Percentiles rank a stretch among this genome's conserved stretches.
These are phyloP conservation scores for Boletus coccyginus DNA, from an alignment of 768 basidiomycete genomes.

Conservation along the genomic window DNA sequence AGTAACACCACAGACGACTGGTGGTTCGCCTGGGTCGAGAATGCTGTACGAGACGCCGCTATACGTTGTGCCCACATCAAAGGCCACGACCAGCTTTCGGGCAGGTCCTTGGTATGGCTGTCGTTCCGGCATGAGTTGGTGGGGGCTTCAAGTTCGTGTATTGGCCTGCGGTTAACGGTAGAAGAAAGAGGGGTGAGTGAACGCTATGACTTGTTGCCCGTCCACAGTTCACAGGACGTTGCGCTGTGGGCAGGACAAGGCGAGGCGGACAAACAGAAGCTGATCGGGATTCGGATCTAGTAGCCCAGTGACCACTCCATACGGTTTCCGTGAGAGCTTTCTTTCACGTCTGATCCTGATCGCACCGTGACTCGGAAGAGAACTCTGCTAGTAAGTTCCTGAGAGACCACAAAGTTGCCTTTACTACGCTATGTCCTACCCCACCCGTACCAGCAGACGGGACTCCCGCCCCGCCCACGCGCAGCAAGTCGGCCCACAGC, in stretches of 20 bases:
- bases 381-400: neutral
- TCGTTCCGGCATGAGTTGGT: conserved; percentile 34
- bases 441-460: too few relatives aligned
- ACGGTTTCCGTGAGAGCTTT: conserved; percentile 2
- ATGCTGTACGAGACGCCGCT: conserved; percentile 47
- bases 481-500: too few relatives aligned
- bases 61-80: conserved; percentile 53
- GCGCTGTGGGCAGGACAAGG: conserved; percentile 10
- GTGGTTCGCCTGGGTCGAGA: conserved; percentile 30
- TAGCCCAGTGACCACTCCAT: too few relatives aligned
- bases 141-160: too few relatives aligned
- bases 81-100: conserved; percentile 46
- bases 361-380: too few relatives aligned
- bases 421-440: too few relatives aligned
- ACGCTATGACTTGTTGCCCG: neutral
- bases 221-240: neutral
- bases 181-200: neutral
- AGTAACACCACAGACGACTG: conserved; percentile 18
- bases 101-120: conserved; percentile 39
- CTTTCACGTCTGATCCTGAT: neutral
- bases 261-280: conserved; percentile 14
- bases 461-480: too few relatives aligned
- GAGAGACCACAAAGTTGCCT: neutral
- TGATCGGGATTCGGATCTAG: too few relatives aligned
- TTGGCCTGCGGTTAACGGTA: neutral